Conservation (phyloP, 192 early-diverging fungal species). For the Coemansia sp. region DNA sequence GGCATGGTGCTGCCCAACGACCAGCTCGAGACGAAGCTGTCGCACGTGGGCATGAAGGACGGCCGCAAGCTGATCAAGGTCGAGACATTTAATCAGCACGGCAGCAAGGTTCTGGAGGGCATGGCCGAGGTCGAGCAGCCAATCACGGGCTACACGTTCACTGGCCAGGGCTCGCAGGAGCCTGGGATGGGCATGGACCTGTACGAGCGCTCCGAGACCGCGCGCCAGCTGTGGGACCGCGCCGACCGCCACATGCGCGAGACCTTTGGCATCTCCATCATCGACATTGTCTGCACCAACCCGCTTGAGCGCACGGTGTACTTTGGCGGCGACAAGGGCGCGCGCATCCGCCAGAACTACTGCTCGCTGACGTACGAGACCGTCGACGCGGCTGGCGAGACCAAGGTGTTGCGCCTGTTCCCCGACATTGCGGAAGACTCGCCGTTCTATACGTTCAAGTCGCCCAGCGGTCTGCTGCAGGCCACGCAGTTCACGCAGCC, state of each 20-base stretch:
- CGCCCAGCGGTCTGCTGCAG: constrained; percentile 57
- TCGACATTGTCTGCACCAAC: constrained; percentile 89
- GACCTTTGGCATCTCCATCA: constrained; percentile 84
- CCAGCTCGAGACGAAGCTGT: constrained; percentile 76
- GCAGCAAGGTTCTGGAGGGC: constrained; percentile 67
- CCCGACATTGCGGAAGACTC: constrained; percentile 49
- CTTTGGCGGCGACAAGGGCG: constrained; percentile 86
- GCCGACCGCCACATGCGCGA: constrained; percentile 82
- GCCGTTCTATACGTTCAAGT: background rate
- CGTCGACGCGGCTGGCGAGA: constrained; percentile 71
- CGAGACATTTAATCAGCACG: constrained; percentile 71
- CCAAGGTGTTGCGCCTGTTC: constrained; percentile 89
- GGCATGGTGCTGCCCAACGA: constrained; percentile 88
- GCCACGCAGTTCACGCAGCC: constrained; percentile 97
- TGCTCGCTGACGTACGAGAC: constrained; percentile 84
- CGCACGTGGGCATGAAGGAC: constrained; percentile 82
- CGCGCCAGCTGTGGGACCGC: constrained; percentile 87
- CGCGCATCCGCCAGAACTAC: constrained; percentile 77
- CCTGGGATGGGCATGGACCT: constrained; percentile 95
- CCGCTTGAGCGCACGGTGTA: constrained; percentile 80
- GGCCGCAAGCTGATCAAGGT: constrained; percentile 87
- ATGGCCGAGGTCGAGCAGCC: constrained; percentile 88
- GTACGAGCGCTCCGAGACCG: constrained; percentile 73
- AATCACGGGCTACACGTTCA: constrained; percentile 83
- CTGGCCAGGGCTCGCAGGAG: constrained; percentile 93